These are phyloP conservation scores for Verticillium zaregamsianum DNA, from an alignment of 2,329 filamentous ascomycete genomes.

Conservation along the genomic window DNA sequence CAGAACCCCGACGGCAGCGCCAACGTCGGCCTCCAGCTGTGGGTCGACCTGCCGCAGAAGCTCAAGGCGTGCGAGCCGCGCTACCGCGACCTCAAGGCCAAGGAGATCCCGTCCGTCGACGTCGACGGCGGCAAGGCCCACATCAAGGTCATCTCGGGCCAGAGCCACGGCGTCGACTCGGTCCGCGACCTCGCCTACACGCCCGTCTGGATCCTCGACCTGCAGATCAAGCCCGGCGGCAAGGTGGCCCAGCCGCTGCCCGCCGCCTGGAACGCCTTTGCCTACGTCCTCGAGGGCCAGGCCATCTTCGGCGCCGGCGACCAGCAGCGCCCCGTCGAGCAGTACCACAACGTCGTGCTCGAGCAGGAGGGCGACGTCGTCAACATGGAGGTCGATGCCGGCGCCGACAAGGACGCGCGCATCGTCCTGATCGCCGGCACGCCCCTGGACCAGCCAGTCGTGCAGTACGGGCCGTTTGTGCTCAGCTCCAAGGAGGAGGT, in stretches of 20 bases:
- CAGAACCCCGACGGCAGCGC: constrained; percentile 70
- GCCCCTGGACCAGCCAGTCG: constrained; percentile 73
- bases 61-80: constrained; percentile 88
- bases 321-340: constrained; percentile 49
- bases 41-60: constrained; percentile 82
- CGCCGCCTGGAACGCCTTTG: constrained; percentile 82
- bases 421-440: constrained; percentile 74
- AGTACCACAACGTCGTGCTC: constrained; percentile 89
- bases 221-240: constrained; percentile 76
- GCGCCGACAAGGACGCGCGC: constrained; percentile 53
- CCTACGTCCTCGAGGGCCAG: constrained; percentile 75
- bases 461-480: constrained; percentile 87
- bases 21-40: constrained; percentile 88
- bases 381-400: constrained; percentile 62
- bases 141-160: constrained; percentile 88
- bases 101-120: constrained; percentile 73
- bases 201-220: constrained; percentile 91
- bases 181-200: constrained; percentile 92
- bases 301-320: constrained; percentile 57
- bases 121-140: constrained; percentile 69
- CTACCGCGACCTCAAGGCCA: constrained; percentile 77
- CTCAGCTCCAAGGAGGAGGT: constrained; percentile 67
- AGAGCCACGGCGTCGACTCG: constrained; percentile 77
- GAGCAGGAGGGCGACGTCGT: constrained; percentile 74
- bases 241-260: constrained; percentile 72